Base-by-base conservation (phyloP, 1,284 basidiomycete species). In the Fomitiporia mediterranea region DNA sequence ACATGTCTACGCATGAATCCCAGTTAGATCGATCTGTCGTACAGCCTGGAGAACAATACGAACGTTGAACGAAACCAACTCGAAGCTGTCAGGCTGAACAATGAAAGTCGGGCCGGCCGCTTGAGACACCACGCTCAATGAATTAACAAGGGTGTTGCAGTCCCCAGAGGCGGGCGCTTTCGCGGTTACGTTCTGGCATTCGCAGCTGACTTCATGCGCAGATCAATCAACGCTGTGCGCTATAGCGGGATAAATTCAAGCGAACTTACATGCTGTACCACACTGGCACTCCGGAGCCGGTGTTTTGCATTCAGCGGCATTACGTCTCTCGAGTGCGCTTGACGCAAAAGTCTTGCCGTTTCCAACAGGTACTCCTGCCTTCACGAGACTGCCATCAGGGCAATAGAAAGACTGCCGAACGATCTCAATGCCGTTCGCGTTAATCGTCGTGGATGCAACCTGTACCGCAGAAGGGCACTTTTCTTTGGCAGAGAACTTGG, bases 101-200 rank as follows among this genome's bases (percentile, higher is more conserved):
- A 53, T 52, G 64, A 68, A 69, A 2, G 63, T 65, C 27, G 67
- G 60, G 42, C 61, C 67, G 62, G 56, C n/a, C 5, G 67, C 52
- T 52, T 67, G 60, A 15, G 64, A 59, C 51, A 68, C 60, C 46
- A 61, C 53, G 30, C 60, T 23, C 37, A 51, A 40, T n/a, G 51
- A 32, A 25, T 53, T 21, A 19, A 32, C 39, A 11, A 58, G 38
- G 37, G 38, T 58, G 4, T 46, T 57, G 51, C 67, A 69, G 55
- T 68, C 68, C 1, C 64, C 62, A 7, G 62, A 60, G 19, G 34
- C 58, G 25, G 67, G 67, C 27, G 67, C 64, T n/a, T 64, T 62
- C 3, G 51, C 52, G 25, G 57, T 54, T 27, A 58, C 52, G 39
- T 58, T 34, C 37, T 58, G 57, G 47, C 57, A 58, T 25, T 53